Evolutionary conservation across 106 monocot genomes (phyloP), one percentile per base, ranked within the genome.

Genomic region (Ottelia alismoides): DNA sequence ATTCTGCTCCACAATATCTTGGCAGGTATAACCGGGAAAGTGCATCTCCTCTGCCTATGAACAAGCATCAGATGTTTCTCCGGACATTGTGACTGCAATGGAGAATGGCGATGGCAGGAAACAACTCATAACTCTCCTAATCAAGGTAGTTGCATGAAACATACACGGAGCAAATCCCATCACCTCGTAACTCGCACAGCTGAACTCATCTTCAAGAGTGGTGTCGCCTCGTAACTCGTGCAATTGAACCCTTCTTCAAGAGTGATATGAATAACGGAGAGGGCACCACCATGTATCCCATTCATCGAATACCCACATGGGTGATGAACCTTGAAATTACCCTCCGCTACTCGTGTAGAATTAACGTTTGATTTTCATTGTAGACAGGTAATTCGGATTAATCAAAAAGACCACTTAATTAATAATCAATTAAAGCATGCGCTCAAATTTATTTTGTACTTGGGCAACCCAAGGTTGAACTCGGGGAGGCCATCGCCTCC

Each of bases 261-360:
- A n/a, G n/a, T n/a, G n/a, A n/a, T n/a, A n/a, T 87, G 87, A 58
- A 87, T 70, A 6, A 81, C 81, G 1, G 87, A 87, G 18, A 69
- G 29, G 0, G 81, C 77, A n/a, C 54, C 14, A 11, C 63, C 72
- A 25, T 56, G 18, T 50, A 87, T 78, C n/a, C 75, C 87, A 46
- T 87, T 87, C 87, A 87, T 88, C 1, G 82, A 82, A 56, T 88
- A 88, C 18, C 82, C 87, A 24, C 87, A 88, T 1, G 87, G 88
- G 5, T 89, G 83, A 21, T 83, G 83, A n/a, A n/a, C n/a, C n/a
- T n/a, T n/a, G n/a, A n/a, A n/a, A n/a, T n/a, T n/a, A n/a, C n/a
- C n/a, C n/a, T n/a, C n/a, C n/a, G n/a, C n/a, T n/a, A n/a, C n/a
- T n/a, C n/a, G n/a, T n/a, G n/a, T n/a, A n/a, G n/a, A n/a, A n/a